phyloP scores from a whole-genome alignment of 164 flowering plant species.

The Litsea cubeba region DNA sequence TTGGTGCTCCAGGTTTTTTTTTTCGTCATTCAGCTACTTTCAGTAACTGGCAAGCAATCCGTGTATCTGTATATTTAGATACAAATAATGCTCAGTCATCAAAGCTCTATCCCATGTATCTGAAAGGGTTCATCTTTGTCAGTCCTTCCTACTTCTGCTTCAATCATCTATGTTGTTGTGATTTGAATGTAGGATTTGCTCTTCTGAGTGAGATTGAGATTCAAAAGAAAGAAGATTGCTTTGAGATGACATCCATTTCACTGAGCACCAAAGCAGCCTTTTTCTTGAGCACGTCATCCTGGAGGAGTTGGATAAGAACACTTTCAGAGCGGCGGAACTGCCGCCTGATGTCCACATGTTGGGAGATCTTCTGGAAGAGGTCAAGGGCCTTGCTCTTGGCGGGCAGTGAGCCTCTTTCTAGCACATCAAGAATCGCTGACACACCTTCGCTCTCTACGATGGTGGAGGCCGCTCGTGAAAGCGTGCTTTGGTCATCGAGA shows the following conservation, averaged over 20 bases:
- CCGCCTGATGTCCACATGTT: slow-evolving; percentile 5
- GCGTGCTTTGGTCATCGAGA: slow-evolving; percentile 9
- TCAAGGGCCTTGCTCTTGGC: slow-evolving; percentile 23
- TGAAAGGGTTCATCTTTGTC: too few relatives aligned
- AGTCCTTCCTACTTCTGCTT: too few relatives aligned
- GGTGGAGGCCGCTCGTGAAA: slow-evolving; percentile 9
- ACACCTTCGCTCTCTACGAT: slow-evolving; percentile 20
- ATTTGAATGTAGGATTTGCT: too few relatives aligned
- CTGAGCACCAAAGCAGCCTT: slow-evolving; percentile 23
- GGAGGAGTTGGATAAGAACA: slow-evolving; percentile 24
- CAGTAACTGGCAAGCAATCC: too few relatives aligned
- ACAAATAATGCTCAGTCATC: too few relatives aligned
- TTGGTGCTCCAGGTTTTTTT: too few relatives aligned
- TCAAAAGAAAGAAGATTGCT: slow-evolving; percentile 28
- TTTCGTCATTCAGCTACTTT: too few relatives aligned
- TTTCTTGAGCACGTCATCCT: slow-evolving; percentile 21
- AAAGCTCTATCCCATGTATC: too few relatives aligned
- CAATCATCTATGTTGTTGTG: too few relatives aligned
- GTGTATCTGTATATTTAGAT: too few relatives aligned
- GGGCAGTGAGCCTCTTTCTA: slow-evolving; percentile 20
- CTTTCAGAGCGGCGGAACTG: slow-evolving; percentile 12
- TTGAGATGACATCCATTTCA: slow-evolving; percentile 24
- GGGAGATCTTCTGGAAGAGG: slow-evolving; percentile 16
- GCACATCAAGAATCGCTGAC: slow-evolving; percentile 17
- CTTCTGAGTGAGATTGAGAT: background rate